Base-by-base conservation (phyloP, 2,329 filamentous ascomycete species). In the Pseudomassariella vexata region DNA sequence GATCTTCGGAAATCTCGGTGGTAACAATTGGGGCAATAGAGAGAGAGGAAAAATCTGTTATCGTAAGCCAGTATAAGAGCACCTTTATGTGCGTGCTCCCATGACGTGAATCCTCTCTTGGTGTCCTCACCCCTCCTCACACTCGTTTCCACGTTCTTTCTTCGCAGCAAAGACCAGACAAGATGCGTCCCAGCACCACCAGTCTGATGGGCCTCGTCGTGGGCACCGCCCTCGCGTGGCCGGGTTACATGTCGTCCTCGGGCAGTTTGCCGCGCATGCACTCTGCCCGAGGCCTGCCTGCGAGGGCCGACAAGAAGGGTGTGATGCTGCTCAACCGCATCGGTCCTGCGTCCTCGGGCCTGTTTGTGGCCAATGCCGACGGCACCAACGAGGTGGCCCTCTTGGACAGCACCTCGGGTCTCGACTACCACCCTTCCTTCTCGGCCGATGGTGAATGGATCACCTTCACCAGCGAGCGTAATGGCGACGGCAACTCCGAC, bases 371-470 rank as follows among this genome's bases (percentile, higher is more conserved):
- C 23, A 52, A 63, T 32, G 46, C 52, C 1, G 57, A 66, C 34
- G 61, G 61, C 14, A 60, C 42, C 31, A 52, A 62, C 33, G 59
- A 57, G 30, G 50, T 46, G 5, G 38, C 49, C 12, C 41, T 65
- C 5, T 36, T 64, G 22, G 37, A 43, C 6, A 35, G 55, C 14
- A 33, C 41, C 8, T 31, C 49, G 4, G 20, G 40, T 6, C 63
- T 55, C 37, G 61, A 65, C 17, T 65, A 60, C 35, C 62, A 64
- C 30, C 57, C 52, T 6, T 44, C 41, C 4, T 65, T 55, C 34
- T 62, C 59, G 1, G 46, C 54, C 0, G 60, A 62, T 28, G 55
- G 58, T 5, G 25, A 62, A 38, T 60, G 54, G 51, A 53, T 64
- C 24, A 50, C 49, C 4, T 65, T 65, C 37, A 65, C 57, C 3